These are phyloP conservation scores for Pleoardoris graminearum DNA, from an alignment of 2,329 filamentous ascomycete species.

Conservation along the genomic window DNA sequence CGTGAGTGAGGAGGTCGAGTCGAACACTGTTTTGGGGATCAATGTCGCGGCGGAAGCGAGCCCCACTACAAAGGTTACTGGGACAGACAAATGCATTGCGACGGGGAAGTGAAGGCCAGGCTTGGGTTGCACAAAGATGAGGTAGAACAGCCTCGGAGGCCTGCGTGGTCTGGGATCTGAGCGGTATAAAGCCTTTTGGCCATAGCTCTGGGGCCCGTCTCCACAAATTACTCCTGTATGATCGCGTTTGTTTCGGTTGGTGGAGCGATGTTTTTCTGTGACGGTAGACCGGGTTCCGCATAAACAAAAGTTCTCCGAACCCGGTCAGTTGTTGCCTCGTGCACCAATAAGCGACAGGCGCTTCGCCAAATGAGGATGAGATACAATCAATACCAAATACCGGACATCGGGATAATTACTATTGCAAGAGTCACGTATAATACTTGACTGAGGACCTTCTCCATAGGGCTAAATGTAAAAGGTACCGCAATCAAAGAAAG, in stretches of 20 bases:
- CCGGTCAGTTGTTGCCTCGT: not conserved
- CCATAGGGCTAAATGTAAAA: not conserved
- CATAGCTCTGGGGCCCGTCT: not conserved
- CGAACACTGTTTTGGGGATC: constrained; percentile 36
- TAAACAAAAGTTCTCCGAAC: constrained; percentile 8
- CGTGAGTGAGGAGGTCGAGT: constrained; percentile 36
- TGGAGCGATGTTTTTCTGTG: constrained; percentile 6
- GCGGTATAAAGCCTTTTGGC: not conserved
- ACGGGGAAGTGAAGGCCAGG: not conserved
- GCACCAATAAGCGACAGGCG: constrained; percentile 2
- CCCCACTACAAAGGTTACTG: not conserved
- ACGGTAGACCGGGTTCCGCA: constrained; percentile 1
- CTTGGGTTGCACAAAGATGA: not conserved
- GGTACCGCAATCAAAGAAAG: not conserved
- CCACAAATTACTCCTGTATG: constrained; percentile 10
- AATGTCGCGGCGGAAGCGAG: constrained; percentile 22
- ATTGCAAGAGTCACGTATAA: not conserved
- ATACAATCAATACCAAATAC: constrained; percentile 4
- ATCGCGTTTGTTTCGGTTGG: constrained; percentile 7
- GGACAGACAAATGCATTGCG: constrained; percentile 3
- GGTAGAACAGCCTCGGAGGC: no score
- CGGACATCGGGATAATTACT: not conserved
- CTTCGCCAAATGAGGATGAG: not conserved
- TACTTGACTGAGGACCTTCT: not conserved
- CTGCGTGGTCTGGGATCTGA: not conserved